A percentile compares a stretch with the other conserved stretches of the same genome.
Conservation (phyloP, 2,329 filamentous ascomycete genomes). For the Aspergillus udagawae region DNA sequence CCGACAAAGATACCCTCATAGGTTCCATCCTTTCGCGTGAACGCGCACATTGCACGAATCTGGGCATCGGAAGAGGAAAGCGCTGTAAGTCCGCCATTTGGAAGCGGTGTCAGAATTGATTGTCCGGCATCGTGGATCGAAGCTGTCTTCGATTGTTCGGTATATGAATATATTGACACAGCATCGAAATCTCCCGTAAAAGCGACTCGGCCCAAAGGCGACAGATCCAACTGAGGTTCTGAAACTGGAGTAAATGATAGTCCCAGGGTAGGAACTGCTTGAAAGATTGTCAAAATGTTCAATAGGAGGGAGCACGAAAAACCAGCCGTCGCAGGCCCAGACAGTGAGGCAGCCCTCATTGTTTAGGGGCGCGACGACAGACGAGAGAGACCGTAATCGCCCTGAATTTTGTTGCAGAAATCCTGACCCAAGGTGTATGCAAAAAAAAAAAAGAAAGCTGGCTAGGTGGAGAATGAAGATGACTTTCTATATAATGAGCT, state of each 20-base stretch:
- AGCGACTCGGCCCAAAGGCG: conserved; percentile 73
- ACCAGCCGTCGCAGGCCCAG: conserved; percentile 42
- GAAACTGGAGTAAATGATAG: conserved; percentile 35
- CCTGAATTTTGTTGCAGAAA: conserved; percentile 10
- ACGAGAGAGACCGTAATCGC: conserved; percentile 11
- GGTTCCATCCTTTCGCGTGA: conserved; percentile 62
- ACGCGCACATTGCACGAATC: conserved; percentile 84
- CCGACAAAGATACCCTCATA: conserved; percentile 76
- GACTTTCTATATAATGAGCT: not conserved
- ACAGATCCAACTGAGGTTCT: conserved; percentile 60
- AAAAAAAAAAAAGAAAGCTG: conserved; percentile 15
- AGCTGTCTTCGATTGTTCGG: conserved; percentile 65
- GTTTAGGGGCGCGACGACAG: conserved; percentile 38
- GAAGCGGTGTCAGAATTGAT: conserved; percentile 74
- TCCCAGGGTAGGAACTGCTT: conserved; percentile 23
- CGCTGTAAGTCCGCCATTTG: conserved; percentile 76
- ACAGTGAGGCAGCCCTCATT: conserved; percentile 45
- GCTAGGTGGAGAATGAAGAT: not conserved
- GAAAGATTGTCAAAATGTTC: conserved; percentile 20
- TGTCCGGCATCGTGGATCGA: conserved; percentile 71
- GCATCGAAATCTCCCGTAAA: conserved; percentile 87
- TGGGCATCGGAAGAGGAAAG: conserved; percentile 75
- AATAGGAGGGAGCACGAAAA: conserved; percentile 26
- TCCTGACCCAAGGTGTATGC: conserved; percentile 8
- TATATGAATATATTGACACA: conserved; percentile 83